Evolutionary conservation across 2,329 filamentous ascomycete genomes (phyloP), one percentile per base, ranked within the genome.

Genomic region (Ophiostoma tasmaniense): DNA sequence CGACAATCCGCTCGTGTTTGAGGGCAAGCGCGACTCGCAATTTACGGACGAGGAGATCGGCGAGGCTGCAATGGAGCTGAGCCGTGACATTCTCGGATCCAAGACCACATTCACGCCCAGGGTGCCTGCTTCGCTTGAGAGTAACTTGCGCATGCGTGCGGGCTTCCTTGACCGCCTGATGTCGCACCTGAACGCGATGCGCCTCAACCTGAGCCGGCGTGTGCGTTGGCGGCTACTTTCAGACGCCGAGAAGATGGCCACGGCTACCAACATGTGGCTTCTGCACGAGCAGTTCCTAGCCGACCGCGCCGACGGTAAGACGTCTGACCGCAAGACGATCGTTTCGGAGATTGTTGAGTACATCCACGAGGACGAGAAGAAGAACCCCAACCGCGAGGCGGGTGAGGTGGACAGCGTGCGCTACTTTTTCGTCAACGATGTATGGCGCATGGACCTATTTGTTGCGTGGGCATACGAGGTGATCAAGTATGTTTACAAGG

Each of bases 211-310:
- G 6, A 87, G 90, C 72, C 85, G 87, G 55, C 80, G 80, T 30
- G 89, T 89, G 1, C 88, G 88, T 73, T 98, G 93, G 93, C 84
- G 85, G 71, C 79, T 99, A 39, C 81, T 99, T n/a, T 91, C 89
- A 83, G 89, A 94, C 75, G 94, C 94, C 0, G 95, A 99, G 77
- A 97, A 93, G 78, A 85, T 98, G 80, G 87, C 90, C 61, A 91
- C 93, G 45, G 92, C 92, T 22, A 84, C 86, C 71, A 83, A 87
- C 64, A 83, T 98, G 50, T 98, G 94, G 93, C 88, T 88, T 71
- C 83, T 87, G 67, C 92, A 96, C 75, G 91, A 97, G 75, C 81
- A 82, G 8, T 89, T 89, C 67, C 83, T 89, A 8, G 82, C 85
- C 67, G 82, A 82, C 66, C 85, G 86, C 11, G 81, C 85, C 5